These are phyloP conservation scores for Sanghuangporus weigelae DNA, from an alignment of 1,284 basidiomycete genomes.

Conservation along the genomic window DNA sequence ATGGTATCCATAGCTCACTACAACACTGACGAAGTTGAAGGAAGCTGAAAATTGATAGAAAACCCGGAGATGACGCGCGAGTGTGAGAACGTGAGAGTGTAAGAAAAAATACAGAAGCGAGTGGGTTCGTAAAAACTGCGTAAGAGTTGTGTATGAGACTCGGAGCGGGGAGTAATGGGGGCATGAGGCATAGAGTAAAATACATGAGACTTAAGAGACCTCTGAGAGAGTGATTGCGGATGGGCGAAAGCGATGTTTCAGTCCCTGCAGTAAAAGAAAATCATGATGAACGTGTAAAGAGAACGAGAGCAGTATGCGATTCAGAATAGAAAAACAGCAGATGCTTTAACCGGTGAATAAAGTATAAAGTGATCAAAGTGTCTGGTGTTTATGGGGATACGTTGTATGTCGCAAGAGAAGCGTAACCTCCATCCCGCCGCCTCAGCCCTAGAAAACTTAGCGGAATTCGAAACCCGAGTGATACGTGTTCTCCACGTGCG, in stretches of 20 bases:
- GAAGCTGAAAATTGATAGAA: background rate
- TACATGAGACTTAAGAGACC: background rate
- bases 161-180: background rate
- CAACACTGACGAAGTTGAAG: background rate
- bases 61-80: background rate
- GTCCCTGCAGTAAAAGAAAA: too few species aligned
- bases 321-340: background rate
- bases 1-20: background rate
- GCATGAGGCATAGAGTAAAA: background rate
- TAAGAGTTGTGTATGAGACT: too few species aligned
- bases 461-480: slow-evolving; percentile 66
- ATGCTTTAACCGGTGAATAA: background rate
- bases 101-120: background rate
- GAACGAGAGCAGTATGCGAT: background rate
- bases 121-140: too few species aligned
- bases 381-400: too few species aligned
- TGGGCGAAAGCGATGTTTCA: background rate
- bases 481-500: slow-evolving; percentile 49
- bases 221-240: background rate
- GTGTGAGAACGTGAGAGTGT: background rate
- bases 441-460: slow-evolving; percentile 29
- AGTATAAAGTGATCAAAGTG: background rate
- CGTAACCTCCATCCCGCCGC: too few species aligned
- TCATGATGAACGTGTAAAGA: background rate
- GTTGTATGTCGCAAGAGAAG: too few species aligned